Percentiles rank a stretch among this genome's conserved stretches.
Conservation (phyloP, 73 alveolate species). For the Urostyla sp. region DNA sequence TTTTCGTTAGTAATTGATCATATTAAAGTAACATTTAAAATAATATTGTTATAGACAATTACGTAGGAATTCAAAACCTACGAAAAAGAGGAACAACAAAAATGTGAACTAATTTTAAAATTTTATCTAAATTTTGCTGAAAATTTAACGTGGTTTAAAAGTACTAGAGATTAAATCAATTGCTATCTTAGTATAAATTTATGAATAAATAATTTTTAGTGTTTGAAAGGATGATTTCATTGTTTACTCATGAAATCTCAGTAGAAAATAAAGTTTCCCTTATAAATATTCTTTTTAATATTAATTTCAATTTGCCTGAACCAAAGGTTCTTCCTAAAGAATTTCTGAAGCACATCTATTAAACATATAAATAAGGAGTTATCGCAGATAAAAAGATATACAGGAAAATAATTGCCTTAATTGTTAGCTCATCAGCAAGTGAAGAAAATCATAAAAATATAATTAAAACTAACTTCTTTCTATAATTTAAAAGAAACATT, state of each 20-base stretch:
- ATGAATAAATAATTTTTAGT: not conserved
- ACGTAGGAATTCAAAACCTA: no score
- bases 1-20: no score
- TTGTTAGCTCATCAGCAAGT: conserved; percentile 65
- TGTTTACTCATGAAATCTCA: conserved; percentile 42
- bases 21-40: no score
- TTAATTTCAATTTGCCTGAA: conserved; percentile 57
- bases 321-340: conserved; percentile 54
- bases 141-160: conserved; percentile 48
- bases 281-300: conserved; percentile 60
- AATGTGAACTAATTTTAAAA: no score
- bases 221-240: conserved; percentile 41
- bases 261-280: conserved; percentile 45
- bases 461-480: conserved; percentile 66
- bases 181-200: conserved; percentile 31
- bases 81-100: no score
- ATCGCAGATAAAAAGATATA: conserved; percentile 56
- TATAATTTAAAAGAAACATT: conserved; percentile 59
- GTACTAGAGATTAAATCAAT: conserved; percentile 55
- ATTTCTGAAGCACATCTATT: conserved; percentile 49
- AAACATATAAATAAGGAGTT: conserved; percentile 44
- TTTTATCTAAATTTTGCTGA: conserved; percentile 56
- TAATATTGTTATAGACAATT: no score
- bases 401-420: conserved; percentile 56
- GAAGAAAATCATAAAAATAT: conserved; percentile 68